These are phyloP conservation scores for Collybia sordida DNA, from an alignment of 768 basidiomycete species.

Conservation along the genomic window DNA sequence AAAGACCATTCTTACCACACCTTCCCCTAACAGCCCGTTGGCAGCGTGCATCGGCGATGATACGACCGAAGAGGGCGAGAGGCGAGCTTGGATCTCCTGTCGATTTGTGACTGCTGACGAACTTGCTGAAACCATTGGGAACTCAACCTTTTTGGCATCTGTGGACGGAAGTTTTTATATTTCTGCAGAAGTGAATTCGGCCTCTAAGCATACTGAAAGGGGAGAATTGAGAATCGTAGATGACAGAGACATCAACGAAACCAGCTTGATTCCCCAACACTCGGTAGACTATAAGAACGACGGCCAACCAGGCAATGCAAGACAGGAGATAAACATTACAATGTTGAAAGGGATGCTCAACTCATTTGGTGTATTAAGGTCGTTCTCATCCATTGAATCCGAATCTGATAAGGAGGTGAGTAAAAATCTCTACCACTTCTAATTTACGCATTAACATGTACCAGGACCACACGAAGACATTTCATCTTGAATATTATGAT, in stretches of 20 bases:
- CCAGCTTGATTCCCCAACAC: background rate
- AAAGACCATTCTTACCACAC: constrained; percentile 36
- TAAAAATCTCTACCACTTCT: constrained; percentile 1
- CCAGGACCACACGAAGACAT: constrained; percentile 32
- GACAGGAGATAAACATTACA: constrained; percentile 18
- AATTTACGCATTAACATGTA: background rate
- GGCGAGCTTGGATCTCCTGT: constrained; percentile 33
- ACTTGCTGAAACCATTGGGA: constrained; percentile 51
- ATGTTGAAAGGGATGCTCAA: constrained; percentile 31
- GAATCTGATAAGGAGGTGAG: constrained; percentile 21
- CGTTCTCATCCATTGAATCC: constrained; percentile 22
- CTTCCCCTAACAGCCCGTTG: constrained; percentile 21
- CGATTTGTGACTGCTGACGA: constrained; percentile 45
- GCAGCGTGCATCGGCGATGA: constrained; percentile 29
- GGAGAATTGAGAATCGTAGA: constrained; percentile 6
- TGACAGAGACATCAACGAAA: constrained; percentile 9
- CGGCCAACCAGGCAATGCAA: background rate
- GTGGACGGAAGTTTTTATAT: constrained; percentile 55
- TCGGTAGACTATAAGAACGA: constrained; percentile 4
- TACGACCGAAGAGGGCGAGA: constrained; percentile 18
- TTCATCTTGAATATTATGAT: constrained; percentile 69
- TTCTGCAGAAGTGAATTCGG: constrained; percentile 31
- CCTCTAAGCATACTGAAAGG: constrained; percentile 14
- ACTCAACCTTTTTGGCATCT: constrained; percentile 48
- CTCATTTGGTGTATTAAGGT: constrained; percentile 33